Conservation (phyloP, 2,329 filamentous ascomycete genomes). For the Chrysosporium queenslandicum region DNA sequence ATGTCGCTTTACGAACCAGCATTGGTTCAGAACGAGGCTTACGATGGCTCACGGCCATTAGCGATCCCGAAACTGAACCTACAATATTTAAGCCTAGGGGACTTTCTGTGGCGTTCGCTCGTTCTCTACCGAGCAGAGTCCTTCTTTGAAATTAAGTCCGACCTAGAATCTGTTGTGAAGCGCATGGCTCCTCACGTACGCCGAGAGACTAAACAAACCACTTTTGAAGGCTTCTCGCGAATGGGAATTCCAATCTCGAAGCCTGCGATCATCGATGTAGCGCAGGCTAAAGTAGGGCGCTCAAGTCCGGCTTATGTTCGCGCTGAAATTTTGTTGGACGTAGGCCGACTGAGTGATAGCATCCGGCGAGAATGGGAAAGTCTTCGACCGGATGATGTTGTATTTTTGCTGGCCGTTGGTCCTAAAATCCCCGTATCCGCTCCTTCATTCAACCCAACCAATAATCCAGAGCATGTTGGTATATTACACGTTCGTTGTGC, state of each 20-base stretch:
- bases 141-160: constrained; percentile 86
- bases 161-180: constrained; percentile 73
- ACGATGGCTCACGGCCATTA: constrained; percentile 76
- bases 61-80: constrained; percentile 90
- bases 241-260: constrained; percentile 86
- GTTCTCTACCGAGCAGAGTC: constrained; percentile 80
- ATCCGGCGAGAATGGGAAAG: constrained; percentile 83
- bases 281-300: constrained; percentile 72
- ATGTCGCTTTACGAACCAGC: constrained; percentile 64
- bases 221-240: constrained; percentile 74
- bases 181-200: constrained; percentile 61
- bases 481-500: constrained; percentile 67
- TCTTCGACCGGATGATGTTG: constrained; percentile 73
- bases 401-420: constrained; percentile 74
- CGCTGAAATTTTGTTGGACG: constrained; percentile 75
- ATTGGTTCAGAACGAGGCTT: constrained; percentile 70
- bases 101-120: constrained; percentile 94
- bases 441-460: constrained; percentile 15
- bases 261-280: constrained; percentile 76
- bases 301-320: constrained; percentile 72
- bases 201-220: constrained; percentile 53
- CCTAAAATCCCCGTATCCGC: constrained; percentile 39
- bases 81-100: constrained; percentile 87
- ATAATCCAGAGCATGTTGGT: constrained; percentile 44
- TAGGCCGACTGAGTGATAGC: constrained; percentile 65